Evolutionary conservation across 257 asterid species (phyloP).

Genomic region (Cinchona pubescens): DNA sequence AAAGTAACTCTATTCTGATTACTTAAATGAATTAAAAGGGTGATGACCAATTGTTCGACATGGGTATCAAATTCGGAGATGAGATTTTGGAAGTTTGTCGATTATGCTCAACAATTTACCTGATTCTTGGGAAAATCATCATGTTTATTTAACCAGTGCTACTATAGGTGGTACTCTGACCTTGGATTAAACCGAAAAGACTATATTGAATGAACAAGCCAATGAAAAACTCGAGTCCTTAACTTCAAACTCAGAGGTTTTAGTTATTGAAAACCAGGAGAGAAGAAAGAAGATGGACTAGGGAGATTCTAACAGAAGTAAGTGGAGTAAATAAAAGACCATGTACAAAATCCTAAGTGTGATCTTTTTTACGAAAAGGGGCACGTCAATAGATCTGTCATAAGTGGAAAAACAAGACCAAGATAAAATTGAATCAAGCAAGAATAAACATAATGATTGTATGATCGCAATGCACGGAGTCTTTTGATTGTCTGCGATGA

Average conservation of each 20-base stretch:
- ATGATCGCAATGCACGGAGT: too few relatives aligned
- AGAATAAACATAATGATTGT: background rate
- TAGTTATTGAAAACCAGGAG: too few relatives aligned
- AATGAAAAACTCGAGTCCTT: background rate
- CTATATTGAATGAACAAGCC: background rate
- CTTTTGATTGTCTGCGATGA: background rate
- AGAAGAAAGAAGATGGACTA: too few relatives aligned
- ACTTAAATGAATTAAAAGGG: too few relatives aligned
- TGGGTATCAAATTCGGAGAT: conserved; percentile 16
- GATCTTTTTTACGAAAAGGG: background rate
- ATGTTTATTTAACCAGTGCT: background rate
- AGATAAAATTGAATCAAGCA: too few relatives aligned
- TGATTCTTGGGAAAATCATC: background rate
- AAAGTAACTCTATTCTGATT: too few relatives aligned
- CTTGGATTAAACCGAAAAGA: background rate
- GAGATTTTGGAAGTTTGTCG: background rate
- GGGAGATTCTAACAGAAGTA: too few relatives aligned
- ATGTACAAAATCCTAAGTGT: too few relatives aligned
- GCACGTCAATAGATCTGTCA: background rate
- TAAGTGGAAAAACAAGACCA: background rate
- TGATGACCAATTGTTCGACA: background rate
- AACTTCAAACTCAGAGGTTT: too few relatives aligned
- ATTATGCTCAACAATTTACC: conserved; percentile 4
- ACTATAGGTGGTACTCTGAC: background rate
- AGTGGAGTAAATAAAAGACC: too few relatives aligned